These are phyloP conservation scores for Podaxis rugospora DNA, from an alignment of 768 basidiomycete genomes.

Conservation along the genomic window DNA sequence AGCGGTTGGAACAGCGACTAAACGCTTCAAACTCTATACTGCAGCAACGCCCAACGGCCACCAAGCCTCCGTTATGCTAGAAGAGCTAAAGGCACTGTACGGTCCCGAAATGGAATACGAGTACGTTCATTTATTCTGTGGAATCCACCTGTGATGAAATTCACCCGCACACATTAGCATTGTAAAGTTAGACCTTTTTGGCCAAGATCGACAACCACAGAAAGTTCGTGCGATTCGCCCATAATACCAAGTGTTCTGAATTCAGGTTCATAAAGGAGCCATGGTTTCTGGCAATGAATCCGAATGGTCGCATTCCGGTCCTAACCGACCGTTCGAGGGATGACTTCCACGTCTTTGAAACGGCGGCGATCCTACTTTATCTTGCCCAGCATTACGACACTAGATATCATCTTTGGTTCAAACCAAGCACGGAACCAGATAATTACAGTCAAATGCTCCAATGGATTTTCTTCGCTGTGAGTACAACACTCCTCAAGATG, in stretches of 20 bases:
- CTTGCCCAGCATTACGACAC: conserved; percentile 73
- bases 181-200: conserved; percentile 44
- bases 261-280: conserved; percentile 29
- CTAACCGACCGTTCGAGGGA: conserved; percentile 52
- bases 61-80: conserved; percentile 50
- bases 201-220: conserved; percentile 16
- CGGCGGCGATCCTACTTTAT: conserved; percentile 72
- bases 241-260: too few species aligned
- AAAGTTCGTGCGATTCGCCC: conserved; percentile 26
- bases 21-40: conserved; percentile 34
- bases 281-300: conserved; percentile 67
- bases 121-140: conserved; percentile 15
- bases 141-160: neutral
- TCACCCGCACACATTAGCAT: conserved; percentile 25
- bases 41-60: conserved; percentile 52
- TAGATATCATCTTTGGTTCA: conserved; percentile 59
- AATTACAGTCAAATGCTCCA: conserved; percentile 64
- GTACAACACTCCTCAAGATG: neutral
- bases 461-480: conserved; percentile 78
- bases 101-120: conserved; percentile 28
- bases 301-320: conserved; percentile 64
- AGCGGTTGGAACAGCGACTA: conserved; percentile 14
- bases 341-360: conserved; percentile 64
- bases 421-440: conserved; percentile 39
- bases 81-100: conserved; percentile 47